Evolutionary conservation across 805 yeast genomes (phyloP), one percentile per base, ranked within the genome.

Genomic region (Kodamaea laetipori): DNA sequence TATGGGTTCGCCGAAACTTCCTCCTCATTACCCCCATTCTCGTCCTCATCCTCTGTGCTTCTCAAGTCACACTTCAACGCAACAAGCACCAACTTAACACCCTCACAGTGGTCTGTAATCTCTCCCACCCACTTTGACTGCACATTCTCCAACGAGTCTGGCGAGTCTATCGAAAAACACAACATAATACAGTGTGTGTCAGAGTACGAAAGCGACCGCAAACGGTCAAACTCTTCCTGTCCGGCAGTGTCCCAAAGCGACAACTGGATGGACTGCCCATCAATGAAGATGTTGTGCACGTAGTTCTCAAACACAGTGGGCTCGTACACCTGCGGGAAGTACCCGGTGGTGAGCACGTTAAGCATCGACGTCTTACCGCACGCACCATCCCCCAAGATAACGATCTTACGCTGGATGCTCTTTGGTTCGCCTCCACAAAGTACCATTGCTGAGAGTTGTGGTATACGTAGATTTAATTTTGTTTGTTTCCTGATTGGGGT

Each of bases 201-300:
- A 19, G 90, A 83, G 65, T 94, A 94, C 39, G 95, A 86, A 48
- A 92, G 74, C 1, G 97, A 88, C 63, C 99, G 80, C 63, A 92
- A 76, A 50, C 97, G 78, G 64, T 92, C 99, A 56, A 92, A 92
- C 69, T 92, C 99, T 68, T 92, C 99, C 72, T 92, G 99, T 6
- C 99, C 99, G 1, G 99, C 99, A 4, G 99, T 92, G 63, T 92
- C 99, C 99, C 99, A 94, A 43, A 92, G 72, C 11, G 97, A 90
- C 45, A 92, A 71, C 58, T 90, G 95, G 56, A 92, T 86, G 39
- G 94, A 89, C 63, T 88, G 89, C 41, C 92, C 92, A 63, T 92
- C 99, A 43, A 92, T 90, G 67, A 88, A 92, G 51, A 92, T 94
- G 62, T 92, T 98, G 66, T 92, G 98, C 47, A 90, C 96, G 62